Percentiles rank a stretch among this genome's conserved stretches.
Conservation (phyloP, 202 grass and related monocot species). For the Schoenoplectus tabernaemontani region DNA sequence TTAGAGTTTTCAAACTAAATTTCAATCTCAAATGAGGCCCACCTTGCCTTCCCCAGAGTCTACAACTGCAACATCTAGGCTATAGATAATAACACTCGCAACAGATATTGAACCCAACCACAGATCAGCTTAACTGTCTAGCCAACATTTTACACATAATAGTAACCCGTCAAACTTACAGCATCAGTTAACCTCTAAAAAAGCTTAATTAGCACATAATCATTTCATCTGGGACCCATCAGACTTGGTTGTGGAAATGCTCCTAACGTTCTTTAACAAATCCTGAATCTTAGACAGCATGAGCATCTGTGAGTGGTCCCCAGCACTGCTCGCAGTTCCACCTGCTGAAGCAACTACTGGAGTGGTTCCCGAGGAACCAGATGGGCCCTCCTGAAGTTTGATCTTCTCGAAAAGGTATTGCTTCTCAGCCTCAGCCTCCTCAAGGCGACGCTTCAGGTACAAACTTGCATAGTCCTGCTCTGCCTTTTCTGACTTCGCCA, state of each 20-base stretch:
- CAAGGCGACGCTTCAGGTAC: conserved; percentile 71
- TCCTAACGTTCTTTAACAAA: conserved; percentile 71
- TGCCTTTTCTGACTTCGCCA: conserved; percentile 62
- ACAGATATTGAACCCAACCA: neutral
- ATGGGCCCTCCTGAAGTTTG: conserved; percentile 39
- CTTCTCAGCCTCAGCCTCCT: conserved; percentile 91
- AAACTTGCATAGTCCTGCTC: conserved; percentile 72
- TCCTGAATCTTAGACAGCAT: conserved; percentile 80
- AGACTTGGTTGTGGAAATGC: conserved; percentile 23
- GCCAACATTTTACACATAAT: conserved; percentile 15
- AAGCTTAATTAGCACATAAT: neutral
- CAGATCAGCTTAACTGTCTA: neutral
- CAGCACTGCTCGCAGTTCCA: neutral
- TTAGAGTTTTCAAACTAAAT: conserved; percentile 5
- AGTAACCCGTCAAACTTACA: conserved; percentile 2
- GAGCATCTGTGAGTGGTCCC: conserved; percentile 43
- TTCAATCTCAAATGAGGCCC: neutral
- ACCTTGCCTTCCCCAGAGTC: neutral
- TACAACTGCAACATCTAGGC: conserved; percentile 3
- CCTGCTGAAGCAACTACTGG: conserved; percentile 1
- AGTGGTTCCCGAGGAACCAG: neutral
- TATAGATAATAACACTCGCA: conserved; percentile 9
- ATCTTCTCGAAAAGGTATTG: conserved; percentile 67
- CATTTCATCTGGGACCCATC: conserved; percentile 47
- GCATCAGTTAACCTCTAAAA: conserved; percentile 12